Conservation (phyloP, 2,329 filamentous ascomycete genomes). For the Pseudogymnoascus sp. region DNA sequence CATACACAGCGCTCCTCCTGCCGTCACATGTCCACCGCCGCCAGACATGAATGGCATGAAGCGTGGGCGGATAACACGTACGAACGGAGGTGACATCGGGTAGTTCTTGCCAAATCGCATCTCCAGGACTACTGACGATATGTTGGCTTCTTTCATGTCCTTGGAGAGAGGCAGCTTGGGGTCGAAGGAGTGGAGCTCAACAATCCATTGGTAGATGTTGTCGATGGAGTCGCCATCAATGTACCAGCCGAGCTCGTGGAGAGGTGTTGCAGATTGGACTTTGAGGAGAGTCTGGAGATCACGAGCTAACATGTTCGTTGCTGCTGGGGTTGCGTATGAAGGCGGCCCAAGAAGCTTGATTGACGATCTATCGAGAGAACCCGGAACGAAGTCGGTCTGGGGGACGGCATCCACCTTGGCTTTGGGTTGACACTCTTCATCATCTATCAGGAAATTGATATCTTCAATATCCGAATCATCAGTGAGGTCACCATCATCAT, state of each 20-base stretch:
- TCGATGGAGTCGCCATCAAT: slow-evolving; percentile 57
- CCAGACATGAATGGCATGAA: slow-evolving; percentile 65
- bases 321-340: slow-evolving; percentile 52
- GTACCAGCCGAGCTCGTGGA: slow-evolving; percentile 73
- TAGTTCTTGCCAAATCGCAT: slow-evolving; percentile 71
- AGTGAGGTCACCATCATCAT: background rate
- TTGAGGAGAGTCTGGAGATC: slow-evolving; percentile 59
- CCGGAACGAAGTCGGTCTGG: slow-evolving; percentile 58
- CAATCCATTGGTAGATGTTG: slow-evolving; percentile 86
- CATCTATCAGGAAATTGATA: slow-evolving; percentile 2
- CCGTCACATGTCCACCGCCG: slow-evolving; percentile 80
- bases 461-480: slow-evolving; percentile 7
- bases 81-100: slow-evolving; percentile 73
- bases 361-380: slow-evolving; percentile 51
- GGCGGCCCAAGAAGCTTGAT: slow-evolving; percentile 61
- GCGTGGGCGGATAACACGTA: slow-evolving; percentile 72
- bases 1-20: slow-evolving; percentile 77
- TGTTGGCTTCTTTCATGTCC: slow-evolving; percentile 59
- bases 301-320: slow-evolving; percentile 54
- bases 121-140: slow-evolving; percentile 69
- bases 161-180: slow-evolving; percentile 56
- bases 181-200: slow-evolving; percentile 81
- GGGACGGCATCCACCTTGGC: slow-evolving; percentile 11
- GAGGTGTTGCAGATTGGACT: slow-evolving; percentile 52
- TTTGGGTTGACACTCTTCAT: background rate